Percentiles rank a stretch among this genome's conserved stretches.
phyloP scores from a whole-genome alignment of 176 grass and related monocot genomes.

The Echinochloa phyllopogon region DNA sequence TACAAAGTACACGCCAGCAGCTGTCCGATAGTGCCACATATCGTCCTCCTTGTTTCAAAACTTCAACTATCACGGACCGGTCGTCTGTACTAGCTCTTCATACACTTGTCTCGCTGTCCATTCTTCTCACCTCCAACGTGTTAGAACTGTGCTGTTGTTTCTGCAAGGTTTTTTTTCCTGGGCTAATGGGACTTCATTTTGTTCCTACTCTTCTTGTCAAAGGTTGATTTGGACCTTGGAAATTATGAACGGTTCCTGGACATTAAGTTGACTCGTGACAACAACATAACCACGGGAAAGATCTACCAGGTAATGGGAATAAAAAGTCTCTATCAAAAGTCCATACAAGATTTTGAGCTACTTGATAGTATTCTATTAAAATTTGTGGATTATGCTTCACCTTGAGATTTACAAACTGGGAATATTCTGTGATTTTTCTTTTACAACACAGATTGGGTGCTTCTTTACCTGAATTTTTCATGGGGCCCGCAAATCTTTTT shows the following conservation, averaged over 20 bases:
- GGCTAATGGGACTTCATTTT: conserved; percentile 9
- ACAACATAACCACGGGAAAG: conserved; percentile 98
- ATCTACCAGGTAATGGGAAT: conserved; percentile 85
- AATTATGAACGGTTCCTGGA: conserved; percentile 98
- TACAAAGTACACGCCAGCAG: conserved; percentile 30
- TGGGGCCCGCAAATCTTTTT: conserved; percentile 54
- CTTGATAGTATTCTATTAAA: conserved; percentile 31
- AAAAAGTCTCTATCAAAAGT: conserved; percentile 21
- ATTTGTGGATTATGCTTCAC: conserved; percentile 31
- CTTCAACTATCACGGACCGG: not conserved
- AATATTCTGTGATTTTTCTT: conserved; percentile 37
- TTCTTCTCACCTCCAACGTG: conserved; percentile 1
- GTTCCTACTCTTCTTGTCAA: conserved; percentile 7
- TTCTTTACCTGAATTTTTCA: conserved; percentile 42
- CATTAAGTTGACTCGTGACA: conserved; percentile 95
- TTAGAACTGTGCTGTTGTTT: conserved; percentile 13
- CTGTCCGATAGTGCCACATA: conserved; percentile 6
- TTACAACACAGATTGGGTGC: not conserved
- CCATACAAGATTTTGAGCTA: not conserved
- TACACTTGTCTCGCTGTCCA: conserved; percentile 35
- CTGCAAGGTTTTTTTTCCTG: conserved; percentile 23
- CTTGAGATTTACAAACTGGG: conserved; percentile 33
- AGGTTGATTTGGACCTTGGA: conserved; percentile 99
- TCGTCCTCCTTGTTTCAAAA: conserved; percentile 6
- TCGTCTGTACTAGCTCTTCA: conserved; percentile 10